Evolutionary conservation across 306 rosid species (phyloP), one percentile per base, ranked within the genome.

Genomic region (Fragaria iinumae): DNA sequence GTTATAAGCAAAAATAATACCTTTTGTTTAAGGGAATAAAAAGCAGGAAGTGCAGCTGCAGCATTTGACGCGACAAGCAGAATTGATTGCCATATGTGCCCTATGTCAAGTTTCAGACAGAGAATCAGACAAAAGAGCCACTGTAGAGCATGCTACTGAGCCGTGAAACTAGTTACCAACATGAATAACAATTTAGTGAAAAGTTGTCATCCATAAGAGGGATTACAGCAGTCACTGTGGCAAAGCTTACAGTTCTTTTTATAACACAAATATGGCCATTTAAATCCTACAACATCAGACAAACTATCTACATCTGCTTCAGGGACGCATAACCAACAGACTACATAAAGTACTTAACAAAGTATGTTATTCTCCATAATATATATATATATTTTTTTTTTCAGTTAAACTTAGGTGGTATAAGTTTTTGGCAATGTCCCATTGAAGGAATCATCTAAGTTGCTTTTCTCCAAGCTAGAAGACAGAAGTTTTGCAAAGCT

Each of bases 1-100:
- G 72, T 39, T n/a, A 72, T 11, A 38, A 21, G 20, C 74, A 56
- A 13, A 71, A 83, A 56, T 77, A 72, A 69, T 85, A 91, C 99
- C 97, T 86, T 95, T 74, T 87, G 89, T 72, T 87, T 87, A 79
- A 95, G 97, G 63, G 98, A 88, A 97, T 97, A 91, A 77, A 83
- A 88, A 14, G 99, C 98, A 60, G 99, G 99, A 80, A 95, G 87
- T 79, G 82, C 82, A 68, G 97, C 97, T 4, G 97, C 98, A 53
- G 88, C 93, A 81, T 95, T 95, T 59, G 99, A 95, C 16, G 84
- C 93, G 23, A 95, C 88, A 60, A 95, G 98, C 85, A 85, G 83
- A 72, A 95, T 73, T 13, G 99, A 87, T 80, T 92, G 99, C 88
- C 87, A 67, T 64, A 89, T 69, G 72, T 92, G 99, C 82, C 89